phyloP scores from a whole-genome alignment of 2,329 filamentous ascomycete genomes.

The Gnomoniopsis sp. region DNA sequence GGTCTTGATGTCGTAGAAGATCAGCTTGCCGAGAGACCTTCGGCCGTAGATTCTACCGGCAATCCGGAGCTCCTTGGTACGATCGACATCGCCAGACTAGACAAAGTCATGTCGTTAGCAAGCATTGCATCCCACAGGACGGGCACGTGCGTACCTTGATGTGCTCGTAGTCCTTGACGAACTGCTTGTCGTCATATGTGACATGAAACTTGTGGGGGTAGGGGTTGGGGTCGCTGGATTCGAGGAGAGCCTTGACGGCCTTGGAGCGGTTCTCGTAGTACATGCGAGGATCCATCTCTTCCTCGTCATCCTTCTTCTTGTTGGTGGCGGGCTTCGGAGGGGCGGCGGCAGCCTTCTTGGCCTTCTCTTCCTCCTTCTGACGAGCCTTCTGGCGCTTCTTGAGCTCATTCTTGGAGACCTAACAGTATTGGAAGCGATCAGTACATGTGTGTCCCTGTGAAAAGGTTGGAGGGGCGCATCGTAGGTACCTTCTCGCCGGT shows the following conservation, averaged over 20 bases:
- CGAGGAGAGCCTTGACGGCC: slow-evolving; percentile 69
- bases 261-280: slow-evolving; percentile 97
- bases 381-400: slow-evolving; percentile 96
- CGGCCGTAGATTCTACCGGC: slow-evolving; percentile 89
- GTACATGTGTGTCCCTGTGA: not conserved
- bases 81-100: slow-evolving; percentile 77
- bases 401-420: slow-evolving; percentile 77
- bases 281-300: slow-evolving; percentile 56
- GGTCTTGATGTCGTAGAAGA: slow-evolving; percentile 81
- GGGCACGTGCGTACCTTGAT: slow-evolving; percentile 37
- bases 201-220: slow-evolving; percentile 94
- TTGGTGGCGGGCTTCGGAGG: slow-evolving; percentile 48
- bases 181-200: slow-evolving; percentile 77
- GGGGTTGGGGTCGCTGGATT: slow-evolving; percentile 72
- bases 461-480: not conserved
- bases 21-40: slow-evolving; percentile 79
- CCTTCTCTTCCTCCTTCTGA: slow-evolving; percentile 83
- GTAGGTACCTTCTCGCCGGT: slow-evolving; percentile 68
- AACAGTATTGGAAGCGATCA: not conserved
- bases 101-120: not conserved
- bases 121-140: not conserved
- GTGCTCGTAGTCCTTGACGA: slow-evolving; percentile 71
- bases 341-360: slow-evolving; percentile 68
- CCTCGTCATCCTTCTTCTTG: slow-evolving; percentile 55
- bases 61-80: slow-evolving; percentile 71